phyloP scores from a whole-genome alignment of 805 yeast genomes.

The Huiozyma sinensis region DNA sequence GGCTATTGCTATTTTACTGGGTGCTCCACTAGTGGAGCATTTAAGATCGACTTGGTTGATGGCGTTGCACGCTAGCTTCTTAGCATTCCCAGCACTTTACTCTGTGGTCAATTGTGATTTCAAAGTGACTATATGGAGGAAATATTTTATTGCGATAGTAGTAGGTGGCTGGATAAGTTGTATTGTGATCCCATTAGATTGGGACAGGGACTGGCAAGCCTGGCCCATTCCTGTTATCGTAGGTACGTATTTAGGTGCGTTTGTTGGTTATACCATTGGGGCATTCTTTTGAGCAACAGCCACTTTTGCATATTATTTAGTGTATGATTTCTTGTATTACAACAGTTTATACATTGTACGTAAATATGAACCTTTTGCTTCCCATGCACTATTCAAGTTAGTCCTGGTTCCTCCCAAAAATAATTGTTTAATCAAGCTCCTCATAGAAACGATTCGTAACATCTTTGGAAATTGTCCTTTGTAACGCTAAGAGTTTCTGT shows the following conservation, averaged over 20 bases:
- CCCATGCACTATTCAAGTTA: too few relatives aligned
- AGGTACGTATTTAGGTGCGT: constrained; percentile 70
- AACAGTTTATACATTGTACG: too few relatives aligned
- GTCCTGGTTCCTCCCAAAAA: too few relatives aligned
- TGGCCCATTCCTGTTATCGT: constrained; percentile 86
- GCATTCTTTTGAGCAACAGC: constrained; percentile 15
- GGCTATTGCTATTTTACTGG: constrained; percentile 47
- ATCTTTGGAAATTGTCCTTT: constrained; percentile 9
- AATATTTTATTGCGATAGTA: constrained; percentile 25
- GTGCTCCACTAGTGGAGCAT: constrained; percentile 62
- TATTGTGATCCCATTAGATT: constrained; percentile 86
- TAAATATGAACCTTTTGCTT: too few relatives aligned
- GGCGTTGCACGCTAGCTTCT: constrained; percentile 48
- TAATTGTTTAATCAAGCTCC: neutral
- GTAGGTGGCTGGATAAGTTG: constrained; percentile 91
- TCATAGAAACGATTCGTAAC: constrained; percentile 10
- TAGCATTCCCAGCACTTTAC: constrained; percentile 57
- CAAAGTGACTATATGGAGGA: constrained; percentile 34
- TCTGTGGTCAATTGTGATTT: constrained; percentile 44
- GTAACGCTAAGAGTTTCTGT: constrained; percentile 18
- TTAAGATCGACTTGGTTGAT: constrained; percentile 46
- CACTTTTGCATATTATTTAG: too few relatives aligned
- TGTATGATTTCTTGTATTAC: too few relatives aligned
- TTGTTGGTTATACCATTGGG: constrained; percentile 44
- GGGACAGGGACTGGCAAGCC: constrained; percentile 96